Evolutionary conservation across 148 eudicot species (phyloP), one percentile per base, ranked within the genome.

Genomic region (Fagopyrum homotropicum): DNA sequence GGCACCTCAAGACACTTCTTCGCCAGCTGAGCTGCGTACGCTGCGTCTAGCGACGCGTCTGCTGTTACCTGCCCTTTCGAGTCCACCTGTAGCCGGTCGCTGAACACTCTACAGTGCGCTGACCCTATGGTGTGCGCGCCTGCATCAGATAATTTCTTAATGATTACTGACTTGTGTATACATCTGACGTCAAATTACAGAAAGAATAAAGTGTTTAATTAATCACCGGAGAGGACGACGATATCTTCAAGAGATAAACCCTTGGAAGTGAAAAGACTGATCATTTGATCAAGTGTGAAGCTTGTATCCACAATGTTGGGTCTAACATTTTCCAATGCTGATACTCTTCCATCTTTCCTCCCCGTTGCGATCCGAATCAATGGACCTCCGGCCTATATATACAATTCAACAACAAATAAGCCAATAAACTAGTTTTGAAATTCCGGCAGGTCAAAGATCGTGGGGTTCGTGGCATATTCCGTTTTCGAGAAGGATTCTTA

Each of bases 61-160:
- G 83, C 78, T 55, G 83, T 88, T 71, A 86, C 79, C 69, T 79
- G 85, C 16, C 95, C 92, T 4, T 80, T 81, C 0, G 90, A 44
- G 79, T 81, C 82, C 7, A 78, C 30, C 30, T 77, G 75, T 76
- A 86, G 84, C 16, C 96, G 82, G 72, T 90, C 88, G 54, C 79
- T 84, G 81, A 90, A 88, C 9, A 83, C 76, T 6, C 45, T 81
- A 84, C 96, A 90, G 77, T 88, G 96, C 40, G 96, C 92, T 55
- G 82, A 73, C 10, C 96, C 96, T 47, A 90, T 90, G 63, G 96
- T 90, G 84, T 90, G 96, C 51, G 92, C 96, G 54, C 96, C 96
- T 90, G 83, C 83, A 77, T 66, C 15, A 16, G 51, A 30, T 74
- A 22, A 35, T 10, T 50, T 12, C 45, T 26, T 11, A 14, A 14